These are phyloP conservation scores for Cladosporium colombiae DNA, from an alignment of 2,329 filamentous ascomycete genomes.

Conservation along the genomic window DNA sequence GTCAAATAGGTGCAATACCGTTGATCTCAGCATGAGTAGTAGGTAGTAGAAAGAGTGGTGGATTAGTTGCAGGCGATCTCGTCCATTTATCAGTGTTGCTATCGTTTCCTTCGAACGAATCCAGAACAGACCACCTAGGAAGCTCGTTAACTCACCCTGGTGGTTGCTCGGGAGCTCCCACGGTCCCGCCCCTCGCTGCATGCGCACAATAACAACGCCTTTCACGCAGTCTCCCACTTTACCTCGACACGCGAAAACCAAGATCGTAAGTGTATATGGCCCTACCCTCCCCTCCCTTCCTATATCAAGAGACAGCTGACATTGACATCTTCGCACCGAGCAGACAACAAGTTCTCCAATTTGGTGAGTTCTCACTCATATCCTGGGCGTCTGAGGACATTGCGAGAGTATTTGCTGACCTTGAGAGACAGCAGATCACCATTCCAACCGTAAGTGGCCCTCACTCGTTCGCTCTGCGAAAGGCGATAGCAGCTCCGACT, in stretches of 20 bases:
- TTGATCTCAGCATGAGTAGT: not conserved
- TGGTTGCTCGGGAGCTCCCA: not conserved
- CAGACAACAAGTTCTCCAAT: not conserved
- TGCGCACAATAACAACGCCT: not conserved
- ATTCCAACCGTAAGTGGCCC: conserved; percentile 7
- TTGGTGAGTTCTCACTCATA: not conserved
- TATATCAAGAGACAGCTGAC: not conserved
- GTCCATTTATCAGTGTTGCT: not conserved
- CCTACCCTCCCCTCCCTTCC: not conserved
- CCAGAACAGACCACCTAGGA: not conserved
- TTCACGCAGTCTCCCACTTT: not conserved
- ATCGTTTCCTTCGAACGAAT: not conserved
- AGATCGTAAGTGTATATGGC: not conserved
- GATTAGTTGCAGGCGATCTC: not conserved
- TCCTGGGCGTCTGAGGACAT: not conserved
- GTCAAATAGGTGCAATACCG: not conserved
- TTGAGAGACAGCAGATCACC: not conserved
- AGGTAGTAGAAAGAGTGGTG: not conserved
- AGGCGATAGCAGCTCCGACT: not conserved
- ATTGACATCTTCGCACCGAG: not conserved
- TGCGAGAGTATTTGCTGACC: conserved; percentile 3
- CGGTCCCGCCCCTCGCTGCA: not conserved
- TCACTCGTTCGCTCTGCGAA: not conserved
- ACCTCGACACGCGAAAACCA: not conserved
- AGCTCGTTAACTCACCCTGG: not conserved